Conservation (phyloP, 2,329 filamentous ascomycete species). For the Botrytis hyacinthi region DNA sequence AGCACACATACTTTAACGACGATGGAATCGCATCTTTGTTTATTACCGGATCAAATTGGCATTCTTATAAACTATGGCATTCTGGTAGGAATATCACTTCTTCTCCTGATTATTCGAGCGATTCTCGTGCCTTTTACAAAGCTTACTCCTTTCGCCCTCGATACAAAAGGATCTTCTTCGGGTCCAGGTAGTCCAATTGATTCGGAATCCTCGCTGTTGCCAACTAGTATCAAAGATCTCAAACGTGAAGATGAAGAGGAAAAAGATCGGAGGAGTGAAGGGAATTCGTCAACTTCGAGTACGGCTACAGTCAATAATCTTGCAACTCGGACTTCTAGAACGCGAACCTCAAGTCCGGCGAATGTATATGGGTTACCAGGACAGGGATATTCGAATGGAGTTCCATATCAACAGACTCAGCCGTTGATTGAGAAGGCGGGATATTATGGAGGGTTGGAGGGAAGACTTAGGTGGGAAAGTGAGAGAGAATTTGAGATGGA, state of each 20-base stretch:
- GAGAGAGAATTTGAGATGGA: slow-evolving; percentile 20
- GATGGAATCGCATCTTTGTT: slow-evolving; percentile 83
- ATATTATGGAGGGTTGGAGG: slow-evolving; percentile 12
- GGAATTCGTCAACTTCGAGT: slow-evolving; percentile 37
- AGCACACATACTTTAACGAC: slow-evolving; percentile 51
- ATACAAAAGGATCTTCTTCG: slow-evolving; percentile 3
- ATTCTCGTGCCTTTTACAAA: slow-evolving; percentile 56
- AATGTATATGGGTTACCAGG: slow-evolving; percentile 35
- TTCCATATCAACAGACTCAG: slow-evolving; percentile 17
- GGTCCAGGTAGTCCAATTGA: slow-evolving; percentile 14
- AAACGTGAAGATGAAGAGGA: slow-evolving; percentile 24
- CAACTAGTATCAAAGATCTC: slow-evolving; percentile 28
- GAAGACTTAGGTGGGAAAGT: slow-evolving; percentile 19
- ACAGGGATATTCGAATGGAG: neutral
- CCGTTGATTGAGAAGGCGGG: slow-evolving; percentile 24
- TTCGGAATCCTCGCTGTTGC: slow-evolving; percentile 27
- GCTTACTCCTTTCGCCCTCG: slow-evolving; percentile 39
- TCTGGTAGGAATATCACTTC: slow-evolving; percentile 55
- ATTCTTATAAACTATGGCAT: slow-evolving; percentile 78
- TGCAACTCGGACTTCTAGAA: slow-evolving; percentile 31
- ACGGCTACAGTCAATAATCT: slow-evolving; percentile 28
- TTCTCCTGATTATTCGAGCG: slow-evolving; percentile 52
- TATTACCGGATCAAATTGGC: slow-evolving; percentile 82
- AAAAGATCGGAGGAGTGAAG: slow-evolving; percentile 22
- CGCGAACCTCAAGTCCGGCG: slow-evolving; percentile 33